Evolutionary conservation across 305 asterid species (phyloP).

Genomic region (Plantago coronopus): DNA sequence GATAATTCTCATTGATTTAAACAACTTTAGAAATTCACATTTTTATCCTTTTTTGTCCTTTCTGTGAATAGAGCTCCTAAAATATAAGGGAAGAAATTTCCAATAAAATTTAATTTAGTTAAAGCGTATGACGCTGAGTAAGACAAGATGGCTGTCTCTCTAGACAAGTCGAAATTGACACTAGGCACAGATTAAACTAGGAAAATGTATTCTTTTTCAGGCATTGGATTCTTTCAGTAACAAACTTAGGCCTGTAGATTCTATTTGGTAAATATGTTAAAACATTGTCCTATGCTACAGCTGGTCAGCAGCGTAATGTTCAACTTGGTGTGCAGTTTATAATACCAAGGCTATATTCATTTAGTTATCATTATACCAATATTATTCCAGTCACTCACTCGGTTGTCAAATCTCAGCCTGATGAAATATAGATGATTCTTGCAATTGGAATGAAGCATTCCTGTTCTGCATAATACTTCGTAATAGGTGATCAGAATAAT

Average conservation of each 20-base stretch:
- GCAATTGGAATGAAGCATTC: background rate
- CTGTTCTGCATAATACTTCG: background rate
- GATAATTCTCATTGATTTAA: background rate
- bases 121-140: background rate
- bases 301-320: background rate
- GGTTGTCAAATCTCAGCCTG: background rate
- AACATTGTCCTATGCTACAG: background rate
- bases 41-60: background rate
- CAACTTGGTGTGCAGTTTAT: background rate
- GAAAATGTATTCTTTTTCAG: background rate
- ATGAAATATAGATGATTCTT: background rate
- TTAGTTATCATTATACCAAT: background rate
- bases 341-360: background rate
- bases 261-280: background rate
- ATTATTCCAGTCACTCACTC: background rate
- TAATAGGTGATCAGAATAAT: background rate
- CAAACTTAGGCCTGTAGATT: conserved; percentile 3
- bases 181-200: background rate
- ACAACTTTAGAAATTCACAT: background rate
- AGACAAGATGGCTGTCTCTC: background rate
- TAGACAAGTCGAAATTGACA: background rate
- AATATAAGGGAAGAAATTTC: background rate
- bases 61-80: background rate
- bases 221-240: background rate
- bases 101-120: background rate